Evolutionary conservation across 768 basidiomycete genomes (phyloP).

Genomic region (Boletus subparvulus): DNA sequence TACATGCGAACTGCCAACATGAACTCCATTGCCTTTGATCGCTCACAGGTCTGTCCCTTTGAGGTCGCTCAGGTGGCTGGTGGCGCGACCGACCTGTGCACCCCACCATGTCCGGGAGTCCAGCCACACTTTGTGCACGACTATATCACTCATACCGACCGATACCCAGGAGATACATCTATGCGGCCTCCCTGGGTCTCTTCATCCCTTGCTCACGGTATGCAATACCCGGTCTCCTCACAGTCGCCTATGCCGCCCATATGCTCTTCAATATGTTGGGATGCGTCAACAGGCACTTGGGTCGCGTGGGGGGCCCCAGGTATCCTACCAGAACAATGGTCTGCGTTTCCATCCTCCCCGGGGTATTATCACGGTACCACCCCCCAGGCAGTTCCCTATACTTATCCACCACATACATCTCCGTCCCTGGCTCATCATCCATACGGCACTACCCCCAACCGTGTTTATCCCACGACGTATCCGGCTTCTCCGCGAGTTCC

Average conservation of each 20-base stretch:
- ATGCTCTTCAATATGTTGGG: slow-evolving; percentile 31
- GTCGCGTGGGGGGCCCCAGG: slow-evolving; percentile 30
- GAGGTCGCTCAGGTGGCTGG: slow-evolving; percentile 20
- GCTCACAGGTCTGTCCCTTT: slow-evolving; percentile 22
- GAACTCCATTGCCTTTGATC: slow-evolving; percentile 22
- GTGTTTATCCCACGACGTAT: slow-evolving; percentile 22
- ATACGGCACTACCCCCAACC: slow-evolving; percentile 19
- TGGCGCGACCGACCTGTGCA: slow-evolving; percentile 28
- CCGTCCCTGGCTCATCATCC: slow-evolving; percentile 21
- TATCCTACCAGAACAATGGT: slow-evolving; percentile 30
- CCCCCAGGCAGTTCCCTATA: slow-evolving; percentile 25
- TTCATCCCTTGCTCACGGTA: slow-evolving; percentile 25
- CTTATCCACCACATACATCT: slow-evolving; percentile 29
- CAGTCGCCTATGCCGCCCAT: slow-evolving; percentile 30
- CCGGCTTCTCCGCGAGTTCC: slow-evolving; percentile 28
- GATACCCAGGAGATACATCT: slow-evolving; percentile 19
- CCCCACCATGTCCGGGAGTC: slow-evolving; percentile 15
- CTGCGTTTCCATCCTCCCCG: slow-evolving; percentile 26
- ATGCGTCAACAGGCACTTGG: slow-evolving; percentile 29
- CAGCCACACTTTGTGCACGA: slow-evolving; percentile 28
- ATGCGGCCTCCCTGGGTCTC: slow-evolving; percentile 29
- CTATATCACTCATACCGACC: slow-evolving; percentile 29
- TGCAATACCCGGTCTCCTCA: slow-evolving; percentile 30
- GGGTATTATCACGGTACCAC: slow-evolving; percentile 29
- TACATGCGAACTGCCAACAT: slow-evolving; percentile 19